Base-by-base conservation (phyloP, 1,139 yeast species). In the Pichia sp. region DNA sequence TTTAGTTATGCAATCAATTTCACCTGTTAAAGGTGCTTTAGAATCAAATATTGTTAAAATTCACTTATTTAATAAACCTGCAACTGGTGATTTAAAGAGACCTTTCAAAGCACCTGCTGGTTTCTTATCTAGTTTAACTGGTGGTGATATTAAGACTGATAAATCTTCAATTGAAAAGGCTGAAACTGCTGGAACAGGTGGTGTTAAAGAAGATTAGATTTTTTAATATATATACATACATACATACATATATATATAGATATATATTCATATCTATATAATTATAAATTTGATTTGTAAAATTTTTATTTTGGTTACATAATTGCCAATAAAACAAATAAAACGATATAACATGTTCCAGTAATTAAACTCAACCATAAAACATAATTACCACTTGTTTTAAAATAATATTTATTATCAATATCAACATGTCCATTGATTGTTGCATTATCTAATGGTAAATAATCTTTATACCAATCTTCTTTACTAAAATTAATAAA, bases 31-130 rank as follows among this genome's bases (percentile, higher is more conserved):
- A 77, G 71, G 84, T 56, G 96, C 96, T 43, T 71, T 89, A 53
- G 98, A 94, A 71, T 73, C 87, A 59, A 90, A 90, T 71, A 82
- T 89, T 59, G 96, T 90, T 60, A 82, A 87, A 74, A 87, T 94
- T 65, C 96, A 92, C 65, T 63, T 92, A 51, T 87, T 84, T 62
- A 92, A 92, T 56, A 70, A 76, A 60, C 79, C 94, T 37, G 95
- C 97, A 35, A 59, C 78, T 46, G 97, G 97, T 57, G 96, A 87
- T 60, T 80, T 89, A 68, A 87, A 89, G 79, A 85, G 99, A 74
- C 99, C 99, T 37, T 92, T 94, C 82, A 87, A 87, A 75, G 77
- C 87, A 50, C 80, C 92, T 46, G 83, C 92, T 41, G 59, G 61
- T 16, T 70, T 92, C 69, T 78, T 92, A 60, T 80, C 89, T 59